phyloP scores from a whole-genome alignment of 2,329 filamentous ascomycete genomes.

The Bipolaris victoriae region DNA sequence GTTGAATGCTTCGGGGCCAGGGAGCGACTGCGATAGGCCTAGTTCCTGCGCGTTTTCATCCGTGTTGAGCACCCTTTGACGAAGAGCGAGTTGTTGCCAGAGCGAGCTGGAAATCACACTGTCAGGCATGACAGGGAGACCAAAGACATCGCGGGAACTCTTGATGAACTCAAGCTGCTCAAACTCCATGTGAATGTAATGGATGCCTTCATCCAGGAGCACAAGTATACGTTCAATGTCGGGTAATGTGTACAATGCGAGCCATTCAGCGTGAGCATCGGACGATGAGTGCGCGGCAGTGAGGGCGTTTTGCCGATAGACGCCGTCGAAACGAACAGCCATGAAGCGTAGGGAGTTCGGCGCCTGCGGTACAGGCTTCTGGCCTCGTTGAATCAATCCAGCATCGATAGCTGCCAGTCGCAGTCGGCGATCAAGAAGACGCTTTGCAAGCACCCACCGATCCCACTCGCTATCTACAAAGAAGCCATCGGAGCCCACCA shows the following conservation, averaged over 20 bases:
- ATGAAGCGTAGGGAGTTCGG: conserved; percentile 57
- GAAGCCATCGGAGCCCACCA: conserved; percentile 65
- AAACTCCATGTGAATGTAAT: conserved; percentile 65
- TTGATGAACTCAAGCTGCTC: conserved; percentile 64
- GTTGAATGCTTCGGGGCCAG: conserved; percentile 40
- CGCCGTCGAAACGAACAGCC: conserved; percentile 60
- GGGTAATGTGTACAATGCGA: conserved; percentile 59
- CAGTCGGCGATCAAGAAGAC: conserved; percentile 60
- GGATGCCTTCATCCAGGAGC: conserved; percentile 64
- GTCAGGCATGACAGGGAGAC: conserved; percentile 61
- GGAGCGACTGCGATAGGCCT: conserved; percentile 55
- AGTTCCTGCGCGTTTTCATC: conserved; percentile 60
- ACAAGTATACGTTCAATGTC: conserved; percentile 63
- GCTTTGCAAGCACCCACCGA: conserved; percentile 62
- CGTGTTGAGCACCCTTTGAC: conserved; percentile 62
- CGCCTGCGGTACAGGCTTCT: conserved; percentile 53
- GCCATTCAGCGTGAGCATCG: conserved; percentile 56
- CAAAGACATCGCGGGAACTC: conserved; percentile 58
- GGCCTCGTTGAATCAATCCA: conserved; percentile 55
- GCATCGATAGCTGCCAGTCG: conserved; percentile 55
- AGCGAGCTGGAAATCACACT: conserved; percentile 62
- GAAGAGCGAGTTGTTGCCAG: conserved; percentile 64
- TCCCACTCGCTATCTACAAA: conserved; percentile 65
- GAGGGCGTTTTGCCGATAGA: conserved; percentile 56
- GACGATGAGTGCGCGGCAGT: conserved; percentile 47